These are phyloP conservation scores for Hyphopichia burtonii DNA, from an alignment of 1,139 yeast genomes.

Conservation along the genomic window DNA sequence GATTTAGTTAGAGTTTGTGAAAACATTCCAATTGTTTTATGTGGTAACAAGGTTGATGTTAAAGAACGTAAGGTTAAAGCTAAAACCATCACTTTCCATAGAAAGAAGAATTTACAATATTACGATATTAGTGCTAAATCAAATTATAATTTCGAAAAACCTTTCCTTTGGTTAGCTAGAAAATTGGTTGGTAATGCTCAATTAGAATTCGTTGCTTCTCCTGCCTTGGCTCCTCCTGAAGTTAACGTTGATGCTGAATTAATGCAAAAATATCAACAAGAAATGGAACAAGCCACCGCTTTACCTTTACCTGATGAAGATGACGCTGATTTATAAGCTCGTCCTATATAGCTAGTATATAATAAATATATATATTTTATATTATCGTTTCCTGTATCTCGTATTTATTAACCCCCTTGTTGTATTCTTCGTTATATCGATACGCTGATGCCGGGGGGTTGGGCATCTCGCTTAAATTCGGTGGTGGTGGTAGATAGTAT, in stretches of 20 bases:
- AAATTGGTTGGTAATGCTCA: conserved; percentile 98
- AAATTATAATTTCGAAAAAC: conserved; percentile 99
- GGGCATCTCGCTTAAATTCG: conserved; percentile 27
- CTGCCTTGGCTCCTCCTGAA: conserved; percentile 99
- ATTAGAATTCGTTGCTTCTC: conserved; percentile 97
- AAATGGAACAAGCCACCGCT: conserved; percentile 99
- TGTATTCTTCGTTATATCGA: conserved; percentile 20
- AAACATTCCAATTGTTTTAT: conserved; percentile 96
- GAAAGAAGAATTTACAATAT: conserved; percentile 99
- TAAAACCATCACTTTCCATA: conserved; percentile 99
- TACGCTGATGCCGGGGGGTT: conserved; percentile 36
- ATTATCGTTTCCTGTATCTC: background rate
- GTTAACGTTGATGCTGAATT: conserved; percentile 93
- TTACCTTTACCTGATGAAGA: conserved; percentile 99
- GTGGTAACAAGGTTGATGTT: conserved; percentile 99
- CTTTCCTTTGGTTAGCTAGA: conserved; percentile 99
- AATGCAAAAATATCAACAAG: conserved; percentile 98
- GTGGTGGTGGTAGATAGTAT: conserved; percentile 35
- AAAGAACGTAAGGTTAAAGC: conserved; percentile 99
- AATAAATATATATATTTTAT: background rate
- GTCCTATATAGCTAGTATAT: too few relatives aligned
- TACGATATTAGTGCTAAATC: conserved; percentile 99
- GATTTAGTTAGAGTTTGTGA: conserved; percentile 99
- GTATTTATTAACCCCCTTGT: conserved; percentile 13
- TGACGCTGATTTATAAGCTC: conserved; percentile 88